phyloP scores from a whole-genome alignment of 208 protist genomes.

The Crithidia acanthocephali region DNA sequence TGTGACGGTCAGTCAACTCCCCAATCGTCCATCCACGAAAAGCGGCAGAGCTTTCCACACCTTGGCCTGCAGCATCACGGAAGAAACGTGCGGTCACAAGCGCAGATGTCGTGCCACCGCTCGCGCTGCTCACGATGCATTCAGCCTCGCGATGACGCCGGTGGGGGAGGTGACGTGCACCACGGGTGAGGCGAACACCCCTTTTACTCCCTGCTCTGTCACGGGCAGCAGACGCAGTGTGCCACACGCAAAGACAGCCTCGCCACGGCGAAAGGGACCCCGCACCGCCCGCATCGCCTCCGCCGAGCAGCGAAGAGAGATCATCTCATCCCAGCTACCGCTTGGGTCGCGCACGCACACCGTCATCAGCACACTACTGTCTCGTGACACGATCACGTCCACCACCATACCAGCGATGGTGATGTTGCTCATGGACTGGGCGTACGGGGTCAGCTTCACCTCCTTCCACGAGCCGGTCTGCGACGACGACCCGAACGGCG shows the following conservation, averaged over 20 bases:
- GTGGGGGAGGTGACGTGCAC: constrained; percentile 54
- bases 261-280: constrained; percentile 37
- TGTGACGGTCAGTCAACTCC: too few species aligned
- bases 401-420: constrained; percentile 51
- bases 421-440: constrained; percentile 81
- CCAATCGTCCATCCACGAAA: too few species aligned
- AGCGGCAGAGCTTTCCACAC: too few species aligned
- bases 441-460: constrained; percentile 71
- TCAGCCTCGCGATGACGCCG: constrained; percentile 26
- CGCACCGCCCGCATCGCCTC: constrained; percentile 16
- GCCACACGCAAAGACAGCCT: constrained; percentile 65
- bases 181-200: constrained; percentile 59
- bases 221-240: constrained; percentile 64
- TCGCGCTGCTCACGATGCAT: not conserved
- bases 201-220: constrained; percentile 53
- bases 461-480: constrained; percentile 57
- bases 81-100: too few species aligned
- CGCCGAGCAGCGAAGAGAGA: constrained; percentile 62
- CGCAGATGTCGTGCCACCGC: too few species aligned
- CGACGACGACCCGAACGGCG: constrained; percentile 62
- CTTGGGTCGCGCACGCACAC: constrained; percentile 53
- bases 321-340: constrained; percentile 43
- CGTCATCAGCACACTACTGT: constrained; percentile 47
- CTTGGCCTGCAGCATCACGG: too few species aligned
- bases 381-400: constrained; percentile 36